Base-by-base conservation (phyloP, 495 filamentous ascomycete genomes). In the Penicillium canescens region DNA sequence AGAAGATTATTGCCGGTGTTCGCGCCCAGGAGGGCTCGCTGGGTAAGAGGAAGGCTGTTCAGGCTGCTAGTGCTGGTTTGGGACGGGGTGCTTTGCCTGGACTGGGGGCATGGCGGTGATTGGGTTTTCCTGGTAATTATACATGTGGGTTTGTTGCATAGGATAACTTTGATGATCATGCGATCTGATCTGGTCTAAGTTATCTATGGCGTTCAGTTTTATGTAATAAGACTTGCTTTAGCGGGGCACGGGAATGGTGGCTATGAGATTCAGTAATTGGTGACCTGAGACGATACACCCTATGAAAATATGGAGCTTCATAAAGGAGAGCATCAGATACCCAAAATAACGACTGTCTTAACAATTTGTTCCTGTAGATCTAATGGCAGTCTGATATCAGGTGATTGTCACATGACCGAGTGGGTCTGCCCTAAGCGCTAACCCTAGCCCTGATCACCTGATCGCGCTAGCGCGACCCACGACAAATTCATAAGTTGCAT, bases 1-100 rank as follows among this genome's bases (percentile, higher is more conserved):
- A 93, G 24, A 87, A 82, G 73, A 91, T 98, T 43, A 88, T 98
- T 12, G 82, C 86, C 21, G 92, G 90, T 2, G 94, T 98, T 2
- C 84, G 81, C 51, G 83, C 78, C 23, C 88, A 93, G 61, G 89
- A 95, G 67, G 93, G 92, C 23, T 82, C 79, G 18, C 80, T 89
- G 12, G 86, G 84, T 10, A 96, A 92, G 77, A 81, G 86, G 72
- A 74, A 66, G 60, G 73, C 74, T 38, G 64, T 78, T 40, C 73
- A 78, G 56, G 73, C 74, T 20, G 74, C 71, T 10, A 75, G 72
- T 56, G 55, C 72, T 18, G 62, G 67, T 54, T 45, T 76, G 36
- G 73, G 72, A 4, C 67, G 73, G 3, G 66, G 72, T 31, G 67
- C 64, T 3, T 34, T 78, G 21, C 69, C 75, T 6, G 73, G 72